Evolutionary conservation across 2,329 filamentous ascomycete species (phyloP).

Genomic region (Apiospora sp.): DNA sequence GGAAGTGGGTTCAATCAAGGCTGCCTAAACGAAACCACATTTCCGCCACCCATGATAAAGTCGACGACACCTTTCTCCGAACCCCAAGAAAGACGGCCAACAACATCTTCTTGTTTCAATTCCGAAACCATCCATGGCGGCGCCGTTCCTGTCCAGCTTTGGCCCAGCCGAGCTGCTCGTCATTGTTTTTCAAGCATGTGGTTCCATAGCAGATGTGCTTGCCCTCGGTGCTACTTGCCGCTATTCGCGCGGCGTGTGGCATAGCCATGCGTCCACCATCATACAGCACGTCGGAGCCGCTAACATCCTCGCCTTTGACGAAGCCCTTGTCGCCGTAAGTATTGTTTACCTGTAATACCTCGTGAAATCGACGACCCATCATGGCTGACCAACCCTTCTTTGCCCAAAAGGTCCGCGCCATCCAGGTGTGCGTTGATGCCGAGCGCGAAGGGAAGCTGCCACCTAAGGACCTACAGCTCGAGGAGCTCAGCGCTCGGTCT

Average conservation of each 20-base stretch:
- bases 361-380: too few species aligned
- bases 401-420: background rate
- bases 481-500: background rate
- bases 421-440: background rate
- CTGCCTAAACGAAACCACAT: too few species aligned
- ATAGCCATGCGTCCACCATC: background rate
- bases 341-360: too few species aligned
- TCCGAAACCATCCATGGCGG: background rate
- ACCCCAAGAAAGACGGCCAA: too few species aligned
- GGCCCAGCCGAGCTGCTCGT: background rate
- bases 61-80: too few species aligned
- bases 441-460: slow-evolving; percentile 2
- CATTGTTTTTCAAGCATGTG: background rate
- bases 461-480: background rate
- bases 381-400: too few species aligned
- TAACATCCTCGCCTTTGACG: background rate
- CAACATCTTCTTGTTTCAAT: too few species aligned
- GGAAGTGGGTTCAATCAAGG: too few species aligned
- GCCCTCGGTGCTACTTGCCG: background rate
- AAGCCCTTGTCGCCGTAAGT: background rate
- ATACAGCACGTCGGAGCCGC: background rate
- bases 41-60: too few species aligned
- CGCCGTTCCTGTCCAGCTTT: background rate
- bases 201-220: background rate
- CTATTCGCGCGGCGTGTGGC: background rate